These are phyloP conservation scores for Fusarium luffae DNA, from an alignment of 2,329 filamentous ascomycete genomes.

Conservation along the genomic window DNA sequence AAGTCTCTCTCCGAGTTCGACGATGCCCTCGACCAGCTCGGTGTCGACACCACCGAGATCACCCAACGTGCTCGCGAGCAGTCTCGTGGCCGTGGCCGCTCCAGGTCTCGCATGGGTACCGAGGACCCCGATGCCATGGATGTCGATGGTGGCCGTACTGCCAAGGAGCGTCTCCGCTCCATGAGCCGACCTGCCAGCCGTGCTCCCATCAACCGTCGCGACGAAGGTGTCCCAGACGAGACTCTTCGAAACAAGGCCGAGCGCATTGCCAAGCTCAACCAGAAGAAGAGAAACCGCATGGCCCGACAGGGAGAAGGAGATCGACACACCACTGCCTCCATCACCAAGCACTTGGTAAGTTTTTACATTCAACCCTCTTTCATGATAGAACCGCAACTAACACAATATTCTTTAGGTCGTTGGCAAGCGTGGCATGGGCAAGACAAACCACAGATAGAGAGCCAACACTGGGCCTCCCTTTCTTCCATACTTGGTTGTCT, in stretches of 20 bases:
- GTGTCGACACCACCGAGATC: constrained; percentile 83
- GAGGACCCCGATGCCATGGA: constrained; percentile 82
- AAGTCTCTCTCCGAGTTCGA: constrained; percentile 90
- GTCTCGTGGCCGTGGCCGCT: constrained; percentile 77
- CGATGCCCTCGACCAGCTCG: constrained; percentile 83
- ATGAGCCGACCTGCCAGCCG: constrained; percentile 81
- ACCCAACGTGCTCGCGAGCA: constrained; percentile 75
- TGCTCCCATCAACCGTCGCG: constrained; percentile 72
- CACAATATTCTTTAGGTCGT: constrained; percentile 66
- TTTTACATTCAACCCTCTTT: constrained; percentile 7
- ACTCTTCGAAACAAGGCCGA: constrained; percentile 80
- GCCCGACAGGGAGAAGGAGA: constrained; percentile 97
- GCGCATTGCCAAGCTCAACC: constrained; percentile 85
- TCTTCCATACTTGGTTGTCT: constrained; percentile 36
- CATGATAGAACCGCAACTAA: constrained; percentile 10
- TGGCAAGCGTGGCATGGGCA: constrained; percentile 94
- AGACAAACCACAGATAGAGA: constrained; percentile 76
- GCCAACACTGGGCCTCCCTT: constrained; percentile 8
- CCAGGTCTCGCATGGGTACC: constrained; percentile 69
- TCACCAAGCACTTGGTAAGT: constrained; percentile 92
- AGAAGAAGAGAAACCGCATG: constrained; percentile 99
- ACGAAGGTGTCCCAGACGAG: constrained; percentile 80
- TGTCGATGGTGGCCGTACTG: constrained; percentile 60
- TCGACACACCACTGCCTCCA: constrained; percentile 82
- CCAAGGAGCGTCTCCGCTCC: constrained; percentile 72